Evolutionary conservation across 2,329 filamentous ascomycete genomes (phyloP).

Genomic region (Diaporthe aspalathi): DNA sequence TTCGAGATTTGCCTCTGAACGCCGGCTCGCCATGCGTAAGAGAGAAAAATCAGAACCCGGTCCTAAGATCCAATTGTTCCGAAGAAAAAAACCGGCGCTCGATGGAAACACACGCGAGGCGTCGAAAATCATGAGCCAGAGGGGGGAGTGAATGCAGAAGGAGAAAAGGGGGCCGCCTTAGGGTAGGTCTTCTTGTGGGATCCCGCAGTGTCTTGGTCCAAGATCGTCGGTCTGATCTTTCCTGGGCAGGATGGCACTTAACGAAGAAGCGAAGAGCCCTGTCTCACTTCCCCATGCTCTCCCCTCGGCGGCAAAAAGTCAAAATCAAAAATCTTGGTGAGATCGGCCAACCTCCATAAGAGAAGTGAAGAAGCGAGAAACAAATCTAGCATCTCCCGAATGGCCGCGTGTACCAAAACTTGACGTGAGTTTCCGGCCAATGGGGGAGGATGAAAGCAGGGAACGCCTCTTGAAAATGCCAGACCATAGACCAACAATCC

Average conservation of each 20-base stretch:
- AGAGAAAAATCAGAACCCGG: constrained; percentile 29
- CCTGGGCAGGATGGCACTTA: constrained; percentile 32
- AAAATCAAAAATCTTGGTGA: constrained; percentile 28
- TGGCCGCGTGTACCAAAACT: constrained; percentile 39
- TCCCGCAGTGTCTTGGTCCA: constrained; percentile 30
- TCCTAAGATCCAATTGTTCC: constrained; percentile 29
- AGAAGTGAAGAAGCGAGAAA: constrained; percentile 40
- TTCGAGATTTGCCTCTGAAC: constrained; percentile 27
- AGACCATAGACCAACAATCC: constrained; percentile 37
- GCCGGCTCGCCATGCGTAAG: constrained; percentile 34
- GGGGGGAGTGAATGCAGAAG: constrained; percentile 20
- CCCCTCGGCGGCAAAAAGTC: constrained; percentile 1
- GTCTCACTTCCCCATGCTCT: constrained; percentile 27
- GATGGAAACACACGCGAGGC: constrained; percentile 29
- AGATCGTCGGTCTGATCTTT: constrained; percentile 34
- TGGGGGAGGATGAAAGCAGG: constrained; percentile 36
- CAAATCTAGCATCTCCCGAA: constrained; percentile 39
- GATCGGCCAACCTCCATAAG: constrained; percentile 38
- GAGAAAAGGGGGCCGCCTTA: constrained; percentile 13
- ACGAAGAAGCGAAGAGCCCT: constrained; percentile 25
- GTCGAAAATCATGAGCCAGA: constrained; percentile 10
- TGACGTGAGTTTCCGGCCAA: constrained; percentile 34
- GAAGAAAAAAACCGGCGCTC: constrained; percentile 15
- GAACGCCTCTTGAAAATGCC: constrained; percentile 37
- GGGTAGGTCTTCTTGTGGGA: constrained; percentile 24